Base-by-base conservation (phyloP, 352 stramenopile species). In the Aphanomyces euteiches region DNA sequence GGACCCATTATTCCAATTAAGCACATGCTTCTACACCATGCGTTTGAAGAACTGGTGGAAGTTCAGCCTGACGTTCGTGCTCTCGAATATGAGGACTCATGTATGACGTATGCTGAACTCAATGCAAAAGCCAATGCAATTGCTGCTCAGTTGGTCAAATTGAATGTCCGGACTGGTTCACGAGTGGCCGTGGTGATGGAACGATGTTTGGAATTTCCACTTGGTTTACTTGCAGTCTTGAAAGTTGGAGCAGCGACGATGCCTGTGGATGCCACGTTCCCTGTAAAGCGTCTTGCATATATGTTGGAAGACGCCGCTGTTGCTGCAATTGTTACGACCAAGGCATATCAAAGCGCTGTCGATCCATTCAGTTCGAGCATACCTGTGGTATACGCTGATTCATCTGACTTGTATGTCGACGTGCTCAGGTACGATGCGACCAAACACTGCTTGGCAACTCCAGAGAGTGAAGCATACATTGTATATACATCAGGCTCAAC, bases 231-330 rank as follows among this genome's bases (percentile, higher is more conserved):
- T 40, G 92, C 90, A 6, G 88, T 89, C 12, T 78, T 97, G 39
- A 98, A 97, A 76, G 90, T 89, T n/a, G 90, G 92, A 15, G 90
- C 87, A 21, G 86, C 87, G 6, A 98, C 97, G 83, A 97, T 98
- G 84, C 90, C 90, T 13, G 66, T 85, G 21, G 81, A 87, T 56
- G 72, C 76, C 10, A 74, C 77, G 37, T 89, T 84, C 28, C 79
- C 79, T 13, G 45, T 66, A 28, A 75, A 83, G n/a, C 79, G 81
- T 4, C 73, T 89, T 37, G 66, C 76, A 17, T 85, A 82, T 47
- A 87, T 87, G 78, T 72, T 80, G 19, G 53, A 47, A 15, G 78
- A 89, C 57, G 79, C 15, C 38, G 50, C 5, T 50, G 75, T 19
- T 61, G 82, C 5, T 7, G 54, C 21, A 5, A 40, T 61, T 7